Evolutionary conservation across 129 eudicot species (phyloP), one percentile per base, ranked within the genome.

Genomic region (Flaveria linearis): DNA sequence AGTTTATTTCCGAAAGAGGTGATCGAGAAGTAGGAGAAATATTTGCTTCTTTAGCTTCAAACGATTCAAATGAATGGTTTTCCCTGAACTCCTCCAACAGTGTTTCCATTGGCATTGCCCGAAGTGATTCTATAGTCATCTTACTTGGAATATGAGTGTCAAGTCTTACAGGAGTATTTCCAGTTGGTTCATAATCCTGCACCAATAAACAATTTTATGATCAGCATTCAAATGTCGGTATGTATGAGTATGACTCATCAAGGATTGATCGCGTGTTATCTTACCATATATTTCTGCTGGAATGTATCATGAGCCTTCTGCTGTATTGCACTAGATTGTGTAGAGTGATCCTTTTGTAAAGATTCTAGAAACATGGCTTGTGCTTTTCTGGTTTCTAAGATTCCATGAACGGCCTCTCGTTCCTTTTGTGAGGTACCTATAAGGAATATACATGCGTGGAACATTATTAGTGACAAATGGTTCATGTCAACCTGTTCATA

Each of bases 171-270:
- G 99, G 99, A 22, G 99, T 91, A 43, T 81, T 82, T 36, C 99
- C 99, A 5, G 96, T 80, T 72, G 94, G 85, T 86, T 95, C 96
- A 33, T 95, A 95, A 56, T 91, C 99, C 99, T 95, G 80, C 49
- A 33, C 39, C 30, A 50, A n/a, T 71, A 14, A 65, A 20, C 57
- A 25, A 53, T 6, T 3, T 70, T 4, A 72, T 26, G 36, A 80
- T 69, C 53, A 14, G 45, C 9, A 33, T 2, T 45, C 52, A 18
- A 13, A 3, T 60, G 18, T 26, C 68, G 13, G 22, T 20, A 74
- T 45, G 58, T n/a, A 63, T 28, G 61, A 26, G 4, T 23, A 41
- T 52, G 69, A 15, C 25, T 28, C 5, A 0, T 64, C 25, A 22
- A 36, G 18, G 16, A 18, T 12, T 25, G 61, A 78, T 56, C n/a